Evolutionary conservation across 2,329 filamentous ascomycete species (phyloP).

Genomic region (Exophiala viscosa): DNA sequence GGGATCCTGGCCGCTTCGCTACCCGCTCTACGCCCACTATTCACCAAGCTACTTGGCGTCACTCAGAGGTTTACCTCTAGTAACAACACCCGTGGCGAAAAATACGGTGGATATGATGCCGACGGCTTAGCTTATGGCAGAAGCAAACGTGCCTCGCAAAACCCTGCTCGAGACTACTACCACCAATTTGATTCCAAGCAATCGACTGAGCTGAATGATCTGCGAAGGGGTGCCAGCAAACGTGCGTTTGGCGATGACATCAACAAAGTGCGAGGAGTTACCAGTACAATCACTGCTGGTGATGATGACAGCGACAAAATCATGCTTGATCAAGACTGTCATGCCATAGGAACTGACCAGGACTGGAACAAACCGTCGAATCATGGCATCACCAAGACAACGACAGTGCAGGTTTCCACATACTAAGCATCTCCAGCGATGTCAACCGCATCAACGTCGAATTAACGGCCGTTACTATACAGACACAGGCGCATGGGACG

Average conservation of each 20-base stretch:
- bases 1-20: constrained; percentile 42
- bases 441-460: not conserved
- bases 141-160: constrained; percentile 4
- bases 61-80: constrained; percentile 16
- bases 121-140: constrained; percentile 19
- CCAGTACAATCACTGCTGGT: constrained; percentile 17
- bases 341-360: constrained; percentile 8
- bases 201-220: constrained; percentile 15
- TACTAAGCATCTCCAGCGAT: not conserved
- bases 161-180: constrained; percentile 16
- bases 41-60: constrained; percentile 24
- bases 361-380: not conserved
- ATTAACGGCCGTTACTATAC: not conserved
- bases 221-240: constrained; percentile 9
- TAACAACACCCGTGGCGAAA: not conserved
- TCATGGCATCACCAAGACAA: constrained; percentile 21
- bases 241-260: not conserved
- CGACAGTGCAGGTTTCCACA: constrained; percentile 16
- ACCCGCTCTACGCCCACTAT: constrained; percentile 39
- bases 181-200: constrained; percentile 14
- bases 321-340: constrained; percentile 17
- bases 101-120: constrained; percentile 14
- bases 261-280: constrained; percentile 7
- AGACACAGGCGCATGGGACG: no score
- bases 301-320: constrained; percentile 23